A percentile compares a stretch with the other conserved stretches of the same genome.
These are phyloP conservation scores for Leptographium lundbergii DNA, from an alignment of 2,329 filamentous ascomycete genomes.

Conservation along the genomic window DNA sequence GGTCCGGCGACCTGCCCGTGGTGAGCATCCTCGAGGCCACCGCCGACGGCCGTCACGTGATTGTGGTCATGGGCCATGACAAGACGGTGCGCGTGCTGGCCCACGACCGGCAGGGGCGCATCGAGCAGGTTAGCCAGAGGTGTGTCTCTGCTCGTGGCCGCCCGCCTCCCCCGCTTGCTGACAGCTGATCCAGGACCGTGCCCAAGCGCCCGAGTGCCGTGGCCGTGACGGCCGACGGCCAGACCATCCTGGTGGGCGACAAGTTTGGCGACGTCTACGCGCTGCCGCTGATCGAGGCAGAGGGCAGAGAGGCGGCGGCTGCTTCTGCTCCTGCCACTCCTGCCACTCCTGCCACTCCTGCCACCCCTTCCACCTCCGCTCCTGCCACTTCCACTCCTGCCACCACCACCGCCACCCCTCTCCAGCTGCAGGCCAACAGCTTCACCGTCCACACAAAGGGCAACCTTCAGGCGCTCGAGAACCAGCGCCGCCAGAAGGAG, in stretches of 20 bases:
- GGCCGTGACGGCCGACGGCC: conserved; percentile 52
- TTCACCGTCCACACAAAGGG: conserved; percentile 52
- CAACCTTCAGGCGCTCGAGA: conserved; percentile 46
- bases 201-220: conserved; percentile 80
- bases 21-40: conserved; percentile 58
- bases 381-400: background rate
- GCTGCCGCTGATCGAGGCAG: conserved; percentile 51
- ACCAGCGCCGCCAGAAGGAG: conserved; percentile 39
- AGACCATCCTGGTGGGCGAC: conserved; percentile 70
- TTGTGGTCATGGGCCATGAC: conserved; percentile 80
- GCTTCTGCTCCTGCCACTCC: no score
- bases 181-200: conserved; percentile 49
- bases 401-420: conserved; percentile 26
- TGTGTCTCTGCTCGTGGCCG: conserved; percentile 24
- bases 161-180: no score
- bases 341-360: no score
- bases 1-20: conserved; percentile 40
- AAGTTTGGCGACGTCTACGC: conserved; percentile 97
- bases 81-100: conserved; percentile 79
- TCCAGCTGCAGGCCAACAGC: conserved; percentile 32
- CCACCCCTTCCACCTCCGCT: no score
- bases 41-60: conserved; percentile 50
- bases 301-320: conserved; percentile 4
- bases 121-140: conserved; percentile 63
- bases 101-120: conserved; percentile 44